Conservation (phyloP, 441 rosid species). For the Corymbia citriodora region DNA sequence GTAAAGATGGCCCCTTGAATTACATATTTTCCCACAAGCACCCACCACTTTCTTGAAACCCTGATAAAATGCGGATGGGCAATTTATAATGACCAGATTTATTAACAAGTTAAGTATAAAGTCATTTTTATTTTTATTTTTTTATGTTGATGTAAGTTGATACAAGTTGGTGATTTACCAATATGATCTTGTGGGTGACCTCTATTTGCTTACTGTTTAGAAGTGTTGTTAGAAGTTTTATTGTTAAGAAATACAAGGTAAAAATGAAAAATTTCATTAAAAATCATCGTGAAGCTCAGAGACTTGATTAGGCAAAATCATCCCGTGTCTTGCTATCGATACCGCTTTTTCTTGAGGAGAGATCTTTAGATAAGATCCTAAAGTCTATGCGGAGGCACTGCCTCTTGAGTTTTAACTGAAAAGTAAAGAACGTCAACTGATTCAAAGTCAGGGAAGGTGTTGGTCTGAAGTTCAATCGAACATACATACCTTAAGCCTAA, state of each 20-base stretch:
- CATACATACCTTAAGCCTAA: no score
- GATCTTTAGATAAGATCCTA: not conserved
- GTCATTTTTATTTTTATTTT: no score
- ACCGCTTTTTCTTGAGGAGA: not conserved
- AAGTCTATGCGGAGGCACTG: not conserved
- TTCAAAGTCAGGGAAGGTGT: not conserved
- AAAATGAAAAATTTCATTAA: not conserved
- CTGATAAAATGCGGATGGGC: not conserved
- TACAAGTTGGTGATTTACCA: not conserved
- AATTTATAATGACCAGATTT: not conserved
- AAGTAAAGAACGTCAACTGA: fast-evolving
- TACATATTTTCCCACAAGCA: not conserved
- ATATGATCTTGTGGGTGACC: no score
- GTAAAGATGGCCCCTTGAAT: no score
- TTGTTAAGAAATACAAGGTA: no score
- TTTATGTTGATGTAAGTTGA: not conserved
- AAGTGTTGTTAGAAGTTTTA: not conserved
- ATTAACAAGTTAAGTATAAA: not conserved
- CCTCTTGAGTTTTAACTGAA: not conserved
- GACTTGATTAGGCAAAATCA: not conserved
- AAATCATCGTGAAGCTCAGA: fast-evolving
- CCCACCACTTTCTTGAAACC: not conserved
- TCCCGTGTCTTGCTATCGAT: not conserved
- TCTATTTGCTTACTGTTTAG: no score
- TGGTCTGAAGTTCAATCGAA: not conserved